Evolutionary conservation across 495 filamentous ascomycete genomes (phyloP).

Genomic region (Xeromyces bisporus): DNA sequence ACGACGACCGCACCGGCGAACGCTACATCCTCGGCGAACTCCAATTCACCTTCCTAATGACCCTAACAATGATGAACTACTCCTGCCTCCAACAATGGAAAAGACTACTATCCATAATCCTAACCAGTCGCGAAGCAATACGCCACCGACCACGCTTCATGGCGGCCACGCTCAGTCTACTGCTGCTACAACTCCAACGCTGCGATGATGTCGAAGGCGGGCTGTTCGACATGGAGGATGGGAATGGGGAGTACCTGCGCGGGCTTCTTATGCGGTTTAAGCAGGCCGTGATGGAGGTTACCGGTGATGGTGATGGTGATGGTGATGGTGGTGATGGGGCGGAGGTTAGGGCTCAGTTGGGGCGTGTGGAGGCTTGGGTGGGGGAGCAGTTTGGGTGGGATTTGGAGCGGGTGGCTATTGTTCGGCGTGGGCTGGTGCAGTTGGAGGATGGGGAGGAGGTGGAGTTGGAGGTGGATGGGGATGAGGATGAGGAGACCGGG

Average conservation of each 20-base stretch:
- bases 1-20: slow-evolving; percentile 13
- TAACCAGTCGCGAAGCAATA: slow-evolving; percentile 50
- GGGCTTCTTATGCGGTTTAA: slow-evolving; percentile 36
- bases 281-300: slow-evolving; percentile 25
- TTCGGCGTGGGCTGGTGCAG: slow-evolving; percentile 47
- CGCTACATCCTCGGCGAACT: slow-evolving; percentile 62
- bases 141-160: slow-evolving; percentile 40
- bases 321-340: slow-evolving; percentile 15
- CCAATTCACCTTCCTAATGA: slow-evolving; percentile 70
- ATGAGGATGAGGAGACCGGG: slow-evolving; percentile 69
- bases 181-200: slow-evolving; percentile 56
- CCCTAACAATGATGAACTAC: slow-evolving; percentile 64
- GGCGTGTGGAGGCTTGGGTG: slow-evolving; percentile 38
- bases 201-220: slow-evolving; percentile 50
- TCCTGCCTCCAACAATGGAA: slow-evolving; percentile 87
- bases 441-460: slow-evolving; percentile 66
- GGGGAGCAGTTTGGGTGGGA: slow-evolving; percentile 48
- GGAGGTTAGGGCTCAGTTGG: slow-evolving; percentile 33
- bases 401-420: slow-evolving; percentile 34
- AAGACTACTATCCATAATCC: slow-evolving; percentile 47
- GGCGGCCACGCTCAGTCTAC: slow-evolving; percentile 36
- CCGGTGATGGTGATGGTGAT: slow-evolving; percentile 15
- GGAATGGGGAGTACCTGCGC: slow-evolving; percentile 38
- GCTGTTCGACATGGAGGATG: slow-evolving; percentile 36
- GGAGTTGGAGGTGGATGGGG: slow-evolving; percentile 58